Percentiles rank a stretch among this genome's conserved stretches.
These are phyloP conservation scores for Xerocomellus chrysenteron DNA, from an alignment of 768 basidiomycete species.

Conservation along the genomic window DNA sequence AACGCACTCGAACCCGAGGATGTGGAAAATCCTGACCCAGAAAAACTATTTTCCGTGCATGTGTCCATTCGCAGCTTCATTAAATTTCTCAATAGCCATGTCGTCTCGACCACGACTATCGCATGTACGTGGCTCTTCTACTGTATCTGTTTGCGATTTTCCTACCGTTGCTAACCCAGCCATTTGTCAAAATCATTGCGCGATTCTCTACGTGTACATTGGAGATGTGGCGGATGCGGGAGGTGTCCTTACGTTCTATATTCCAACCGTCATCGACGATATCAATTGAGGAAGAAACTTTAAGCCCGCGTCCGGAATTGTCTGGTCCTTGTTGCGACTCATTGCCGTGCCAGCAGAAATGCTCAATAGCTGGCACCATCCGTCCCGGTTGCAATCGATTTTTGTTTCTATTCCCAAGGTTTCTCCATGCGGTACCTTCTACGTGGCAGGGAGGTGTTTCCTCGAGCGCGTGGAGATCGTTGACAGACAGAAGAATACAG, in stretches of 20 bases:
- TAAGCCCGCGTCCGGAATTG: neutral
- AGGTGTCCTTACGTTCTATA: constrained; percentile 85
- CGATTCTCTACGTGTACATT: constrained; percentile 88
- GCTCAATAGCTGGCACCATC: neutral
- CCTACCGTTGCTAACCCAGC: constrained; percentile 40
- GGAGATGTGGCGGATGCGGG: constrained; percentile 77
- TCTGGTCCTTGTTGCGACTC: neutral
- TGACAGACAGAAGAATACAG: neutral
- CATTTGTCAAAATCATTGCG: constrained; percentile 78
- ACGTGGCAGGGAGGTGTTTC: neutral
- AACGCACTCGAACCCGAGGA: constrained; percentile 35
- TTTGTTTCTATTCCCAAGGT: neutral
- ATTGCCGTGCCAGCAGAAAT: neutral
- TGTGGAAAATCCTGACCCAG: constrained; percentile 48
- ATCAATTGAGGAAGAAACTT: constrained; percentile 22
- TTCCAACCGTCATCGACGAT: constrained; percentile 74
- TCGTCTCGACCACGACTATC: constrained; percentile 81
- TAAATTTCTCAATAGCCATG: constrained; percentile 79
- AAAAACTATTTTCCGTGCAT: constrained; percentile 60
- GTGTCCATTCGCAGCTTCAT: constrained; percentile 73
- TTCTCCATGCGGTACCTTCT: neutral
- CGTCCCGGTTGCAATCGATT: neutral
- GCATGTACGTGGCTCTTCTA: constrained; percentile 57
- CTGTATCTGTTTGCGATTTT: neutral
- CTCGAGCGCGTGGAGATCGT: neutral